These are phyloP conservation scores for Aspergillus bridgeri DNA, from an alignment of 495 filamentous ascomycete species.

Conservation along the genomic window DNA sequence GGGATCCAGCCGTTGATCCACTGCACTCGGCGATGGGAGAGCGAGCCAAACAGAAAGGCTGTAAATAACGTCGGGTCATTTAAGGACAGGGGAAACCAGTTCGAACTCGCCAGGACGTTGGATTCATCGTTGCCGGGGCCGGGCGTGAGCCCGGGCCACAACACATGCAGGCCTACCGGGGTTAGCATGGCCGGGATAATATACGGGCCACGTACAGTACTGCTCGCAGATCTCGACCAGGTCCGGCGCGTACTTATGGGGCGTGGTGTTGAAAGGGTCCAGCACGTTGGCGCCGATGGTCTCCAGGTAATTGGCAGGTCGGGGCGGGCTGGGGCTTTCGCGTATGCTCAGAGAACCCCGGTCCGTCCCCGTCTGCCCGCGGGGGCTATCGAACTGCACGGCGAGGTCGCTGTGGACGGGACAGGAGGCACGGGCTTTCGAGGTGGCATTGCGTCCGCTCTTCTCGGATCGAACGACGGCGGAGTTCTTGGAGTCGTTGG, in stretches of 20 bases:
- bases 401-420: not conserved
- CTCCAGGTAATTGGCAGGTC: conserved; percentile 19
- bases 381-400: not conserved
- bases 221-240: conserved; percentile 22
- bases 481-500: conserved; percentile 1
- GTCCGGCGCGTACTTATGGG: conserved; percentile 21
- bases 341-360: not conserved
- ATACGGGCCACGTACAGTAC: conserved; percentile 32
- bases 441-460: not conserved
- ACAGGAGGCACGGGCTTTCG: not conserved
- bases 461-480: not conserved
- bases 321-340: conserved; percentile 8
- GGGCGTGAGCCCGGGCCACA: conserved; percentile 39
- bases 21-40: conserved; percentile 40
- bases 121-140: conserved; percentile 2
- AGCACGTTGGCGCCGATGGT: conserved; percentile 20
- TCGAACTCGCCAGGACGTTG: conserved; percentile 7
- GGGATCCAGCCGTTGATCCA: conserved; percentile 31
- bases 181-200: not conserved
- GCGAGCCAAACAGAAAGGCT: conserved; percentile 37
- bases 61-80: conserved; percentile 36
- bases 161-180: conserved; percentile 22
- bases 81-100: conserved; percentile 36
- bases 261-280: conserved; percentile 35
- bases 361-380: not conserved